phyloP scores from a whole-genome alignment of 495 filamentous ascomycete species.

The Penicillium angulare region DNA sequence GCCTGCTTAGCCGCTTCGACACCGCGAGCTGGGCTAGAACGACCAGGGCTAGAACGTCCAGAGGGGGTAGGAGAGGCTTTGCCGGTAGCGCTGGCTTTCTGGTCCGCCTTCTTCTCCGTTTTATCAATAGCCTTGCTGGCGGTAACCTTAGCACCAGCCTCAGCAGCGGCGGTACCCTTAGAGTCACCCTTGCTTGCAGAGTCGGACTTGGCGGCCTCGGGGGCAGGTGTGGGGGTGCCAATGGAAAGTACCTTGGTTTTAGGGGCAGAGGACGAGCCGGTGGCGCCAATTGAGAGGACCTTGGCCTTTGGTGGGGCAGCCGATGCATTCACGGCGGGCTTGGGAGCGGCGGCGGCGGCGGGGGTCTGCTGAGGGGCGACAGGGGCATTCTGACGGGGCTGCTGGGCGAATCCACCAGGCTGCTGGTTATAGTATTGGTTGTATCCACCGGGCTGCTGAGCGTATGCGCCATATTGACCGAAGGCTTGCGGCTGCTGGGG shows the following conservation, averaged over 20 bases:
- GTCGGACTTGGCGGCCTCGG: constrained; percentile 53
- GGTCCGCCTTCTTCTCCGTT: constrained; percentile 56
- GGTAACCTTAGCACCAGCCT: constrained; percentile 65
- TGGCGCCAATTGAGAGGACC: constrained; percentile 35
- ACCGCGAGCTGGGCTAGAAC: constrained; percentile 46
- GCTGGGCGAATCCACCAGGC: constrained; percentile 48
- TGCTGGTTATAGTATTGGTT: constrained; percentile 61
- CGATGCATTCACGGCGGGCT: constrained; percentile 26
- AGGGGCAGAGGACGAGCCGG: constrained; percentile 50
- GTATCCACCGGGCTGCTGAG: constrained; percentile 51
- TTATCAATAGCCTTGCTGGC: constrained; percentile 82
- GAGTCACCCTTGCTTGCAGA: constrained; percentile 53
- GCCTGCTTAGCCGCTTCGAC: constrained; percentile 48
- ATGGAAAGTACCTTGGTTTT: constrained; percentile 73
- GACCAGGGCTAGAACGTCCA: constrained; percentile 54
- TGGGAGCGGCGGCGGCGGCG: constrained; percentile 26
- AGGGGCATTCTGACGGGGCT: constrained; percentile 42
- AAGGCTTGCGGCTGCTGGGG: constrained; percentile 25
- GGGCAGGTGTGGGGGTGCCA: constrained; percentile 44
- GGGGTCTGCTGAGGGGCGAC: constrained; percentile 55
- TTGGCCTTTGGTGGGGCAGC: constrained; percentile 37
- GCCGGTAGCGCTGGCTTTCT: constrained; percentile 54
- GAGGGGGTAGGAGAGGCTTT: constrained; percentile 75
- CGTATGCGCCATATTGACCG: constrained; percentile 49
- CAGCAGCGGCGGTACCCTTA: constrained; percentile 46